Percentiles rank a stretch among this genome's conserved stretches.
These are phyloP conservation scores for Niebla homalea DNA, from an alignment of 495 filamentous ascomycete genomes.

Conservation along the genomic window DNA sequence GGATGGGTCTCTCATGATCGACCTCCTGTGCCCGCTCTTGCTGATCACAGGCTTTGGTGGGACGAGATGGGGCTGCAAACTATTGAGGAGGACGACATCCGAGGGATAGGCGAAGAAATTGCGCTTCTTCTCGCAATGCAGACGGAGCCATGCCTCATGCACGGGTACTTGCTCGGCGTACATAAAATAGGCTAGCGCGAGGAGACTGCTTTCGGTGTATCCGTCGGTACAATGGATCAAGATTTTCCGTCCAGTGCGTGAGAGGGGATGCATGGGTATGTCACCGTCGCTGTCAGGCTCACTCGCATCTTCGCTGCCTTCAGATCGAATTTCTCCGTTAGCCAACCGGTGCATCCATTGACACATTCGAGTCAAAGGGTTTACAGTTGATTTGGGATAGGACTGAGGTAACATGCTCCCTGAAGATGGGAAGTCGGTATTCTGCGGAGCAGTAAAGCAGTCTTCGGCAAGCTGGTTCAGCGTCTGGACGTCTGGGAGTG, in stretches of 20 bases:
- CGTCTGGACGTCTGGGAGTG: slow-evolving; percentile 40
- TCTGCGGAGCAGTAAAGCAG: slow-evolving; percentile 40
- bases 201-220: slow-evolving; percentile 84
- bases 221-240: slow-evolving; percentile 90
- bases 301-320: slow-evolving; percentile 24
- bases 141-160: slow-evolving; percentile 70
- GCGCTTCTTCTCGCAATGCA: slow-evolving; percentile 67
- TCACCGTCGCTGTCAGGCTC: slow-evolving; percentile 46
- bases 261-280: slow-evolving; percentile 30
- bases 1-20: slow-evolving; percentile 39
- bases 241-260: slow-evolving; percentile 42
- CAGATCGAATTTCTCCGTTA: slow-evolving; percentile 39
- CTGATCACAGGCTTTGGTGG: slow-evolving; percentile 22
- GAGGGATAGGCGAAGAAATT: slow-evolving; percentile 95
- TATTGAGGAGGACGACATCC: slow-evolving; percentile 66
- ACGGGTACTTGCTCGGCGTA: slow-evolving; percentile 71
- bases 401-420: slow-evolving; percentile 76
- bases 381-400: slow-evolving; percentile 63
- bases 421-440: slow-evolving; percentile 82
- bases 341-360: slow-evolving; percentile 79
- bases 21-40: slow-evolving; percentile 16
- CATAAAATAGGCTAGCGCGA: slow-evolving; percentile 82
- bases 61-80: slow-evolving; percentile 60
- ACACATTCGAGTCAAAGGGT: slow-evolving; percentile 71
- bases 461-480: slow-evolving; percentile 46